A percentile compares a stretch with the other conserved stretches of the same genome.
These are phyloP conservation scores for Apiotrichum siamense DNA, from an alignment of 1,284 basidiomycete genomes.

Conservation along the genomic window DNA sequence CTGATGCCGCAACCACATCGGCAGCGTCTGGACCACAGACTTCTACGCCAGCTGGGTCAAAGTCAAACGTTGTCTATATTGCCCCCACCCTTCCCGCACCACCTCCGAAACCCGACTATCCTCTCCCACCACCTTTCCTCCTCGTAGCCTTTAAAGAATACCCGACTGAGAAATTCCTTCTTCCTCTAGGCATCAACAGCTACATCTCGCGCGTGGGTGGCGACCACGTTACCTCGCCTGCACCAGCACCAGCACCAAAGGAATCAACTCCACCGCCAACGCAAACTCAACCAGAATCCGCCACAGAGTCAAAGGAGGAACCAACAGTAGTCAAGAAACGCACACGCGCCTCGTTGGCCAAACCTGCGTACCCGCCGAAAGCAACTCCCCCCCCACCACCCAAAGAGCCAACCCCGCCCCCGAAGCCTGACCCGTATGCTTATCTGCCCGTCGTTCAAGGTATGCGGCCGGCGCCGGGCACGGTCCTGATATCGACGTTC, in stretches of 20 bases:
- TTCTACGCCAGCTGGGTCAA: too few relatives aligned
- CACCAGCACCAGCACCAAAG: background rate
- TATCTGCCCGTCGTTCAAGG: constrained; percentile 26
- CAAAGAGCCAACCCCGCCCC: constrained; percentile 3
- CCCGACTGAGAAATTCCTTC: constrained; percentile 38
- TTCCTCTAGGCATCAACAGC: constrained; percentile 33
- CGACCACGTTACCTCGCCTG: constrained; percentile 29
- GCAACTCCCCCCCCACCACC: constrained; percentile 10
- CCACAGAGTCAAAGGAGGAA: background rate
- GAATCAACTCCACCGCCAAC: background rate
- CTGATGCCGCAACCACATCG: too few relatives aligned
- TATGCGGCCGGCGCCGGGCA: constrained; percentile 25
- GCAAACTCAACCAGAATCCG: background rate
- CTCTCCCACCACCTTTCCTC: constrained; percentile 37
- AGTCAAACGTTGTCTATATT: background rate
- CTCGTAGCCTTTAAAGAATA: constrained; percentile 40
- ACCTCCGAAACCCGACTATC: constrained; percentile 19
- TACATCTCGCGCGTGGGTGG: constrained; percentile 39
- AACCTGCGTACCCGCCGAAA: constrained; percentile 1
- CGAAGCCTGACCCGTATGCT: constrained; percentile 5
- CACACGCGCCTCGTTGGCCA: constrained; percentile 15
- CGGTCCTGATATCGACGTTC: constrained; percentile 34
- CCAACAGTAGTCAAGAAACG: constrained; percentile 9
- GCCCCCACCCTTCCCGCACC: constrained; percentile 3
- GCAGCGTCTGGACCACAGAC: too few relatives aligned